Conservation (phyloP, 2,329 filamentous ascomycete species). For the Monilinia fructicola region DNA sequence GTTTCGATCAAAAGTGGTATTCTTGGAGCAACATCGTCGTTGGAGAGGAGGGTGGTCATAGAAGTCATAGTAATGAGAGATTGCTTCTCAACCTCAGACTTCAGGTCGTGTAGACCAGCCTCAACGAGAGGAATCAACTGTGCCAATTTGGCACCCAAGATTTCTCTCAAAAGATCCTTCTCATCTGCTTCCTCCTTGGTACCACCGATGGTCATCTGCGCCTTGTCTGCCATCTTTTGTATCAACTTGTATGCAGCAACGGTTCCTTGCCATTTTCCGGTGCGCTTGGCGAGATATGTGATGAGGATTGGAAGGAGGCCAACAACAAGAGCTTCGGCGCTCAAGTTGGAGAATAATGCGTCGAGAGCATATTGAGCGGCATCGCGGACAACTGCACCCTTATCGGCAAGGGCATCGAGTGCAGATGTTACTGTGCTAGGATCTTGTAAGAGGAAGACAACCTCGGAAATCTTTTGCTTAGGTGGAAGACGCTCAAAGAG, state of each 20-base stretch:
- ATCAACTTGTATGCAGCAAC: constrained; percentile 82
- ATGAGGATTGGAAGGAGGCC: constrained; percentile 76
- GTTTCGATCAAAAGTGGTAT: constrained; percentile 91
- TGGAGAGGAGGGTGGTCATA: constrained; percentile 84
- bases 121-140: constrained; percentile 89
- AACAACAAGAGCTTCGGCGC: constrained; percentile 77
- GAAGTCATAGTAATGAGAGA: constrained; percentile 90
- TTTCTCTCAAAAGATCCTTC: constrained; percentile 85
- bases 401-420: constrained; percentile 85
- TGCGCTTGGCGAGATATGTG: constrained; percentile 75
- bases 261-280: constrained; percentile 96
- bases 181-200: constrained; percentile 80
- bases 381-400: constrained; percentile 83
- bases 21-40: constrained; percentile 92
- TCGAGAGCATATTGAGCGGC: constrained; percentile 93
- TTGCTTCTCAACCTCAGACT: constrained; percentile 84
- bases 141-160: constrained; percentile 86
- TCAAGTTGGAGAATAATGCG: constrained; percentile 76
- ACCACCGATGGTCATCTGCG: constrained; percentile 75
- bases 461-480: constrained; percentile 74
- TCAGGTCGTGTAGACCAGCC: constrained; percentile 93
- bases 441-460: constrained; percentile 79
- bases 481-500: constrained; percentile 86
- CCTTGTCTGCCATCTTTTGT: constrained; percentile 93
- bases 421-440: constrained; percentile 69